phyloP scores from a whole-genome alignment of 1,284 basidiomycete genomes.

The Meripilus lineatus region DNA sequence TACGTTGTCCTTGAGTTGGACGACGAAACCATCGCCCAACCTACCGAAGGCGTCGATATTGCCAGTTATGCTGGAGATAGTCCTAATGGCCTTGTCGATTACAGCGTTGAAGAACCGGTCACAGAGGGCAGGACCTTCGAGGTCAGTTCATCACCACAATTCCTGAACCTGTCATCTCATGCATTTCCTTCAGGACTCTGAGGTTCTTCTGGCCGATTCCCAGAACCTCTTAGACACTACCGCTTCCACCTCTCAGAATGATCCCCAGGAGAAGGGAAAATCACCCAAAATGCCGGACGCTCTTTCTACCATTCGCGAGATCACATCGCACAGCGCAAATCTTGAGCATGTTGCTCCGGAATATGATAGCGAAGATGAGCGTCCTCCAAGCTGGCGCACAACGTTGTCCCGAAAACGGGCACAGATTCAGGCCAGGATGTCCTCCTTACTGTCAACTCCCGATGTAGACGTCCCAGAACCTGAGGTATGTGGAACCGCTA shows the following conservation, averaged over 20 bases:
- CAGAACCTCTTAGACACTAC: too few species aligned
- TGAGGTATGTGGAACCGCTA: too few species aligned
- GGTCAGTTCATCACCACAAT: constrained; percentile 15
- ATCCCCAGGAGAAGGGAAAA: not conserved
- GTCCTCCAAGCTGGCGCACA: constrained; percentile 1
- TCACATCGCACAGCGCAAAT: not conserved
- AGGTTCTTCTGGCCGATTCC: too few species aligned
- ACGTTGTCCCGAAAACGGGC: too few species aligned
- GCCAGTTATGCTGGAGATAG: constrained; percentile 6
- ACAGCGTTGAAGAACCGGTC: constrained; percentile 23
- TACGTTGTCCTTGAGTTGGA: constrained; percentile 1
- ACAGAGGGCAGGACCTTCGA: constrained; percentile 22
- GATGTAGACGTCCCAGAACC: too few species aligned
- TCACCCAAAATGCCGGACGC: constrained; percentile 4
- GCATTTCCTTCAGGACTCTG: not conserved
- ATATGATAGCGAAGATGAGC: constrained; percentile 5
- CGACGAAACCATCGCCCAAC: not conserved
- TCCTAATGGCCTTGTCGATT: constrained; percentile 10
- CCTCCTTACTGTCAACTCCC: too few species aligned
- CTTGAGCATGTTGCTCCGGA: constrained; percentile 1
- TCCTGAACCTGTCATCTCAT: not conserved
- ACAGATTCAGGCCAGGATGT: too few species aligned
- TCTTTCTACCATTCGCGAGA: constrained; percentile 1
- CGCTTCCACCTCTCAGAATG: too few species aligned
- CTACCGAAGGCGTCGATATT: not conserved